Conservation (phyloP, 345 rosid species). For the Arabidopsis thaliana region TAIR10.1 NC_003071.7:12805501-12806000, state of each 20-base stretch:
- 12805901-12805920: constrained; percentile 23
- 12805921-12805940: constrained; percentile 20
- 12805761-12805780: constrained; percentile 20
- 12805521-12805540: background rate
- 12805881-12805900: constrained; percentile 25
- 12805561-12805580: background rate
- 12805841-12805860: constrained; percentile 36
- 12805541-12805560: background rate
- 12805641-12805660: background rate
- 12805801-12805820: background rate
- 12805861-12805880: constrained; percentile 39
- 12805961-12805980: background rate
- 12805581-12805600: background rate
- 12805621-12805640: constrained; percentile 20
- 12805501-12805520: background rate
- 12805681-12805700: constrained; percentile 21
- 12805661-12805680: constrained; percentile 9
- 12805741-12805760: constrained; percentile 39
- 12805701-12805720: constrained; percentile 17
- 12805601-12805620: constrained; percentile 31
- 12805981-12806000: constrained; percentile 51
- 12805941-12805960: constrained; percentile 43
- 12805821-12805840: constrained; percentile 43
- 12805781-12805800: background rate
- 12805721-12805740: constrained; percentile 32